Base-by-base conservation (phyloP, 129 eudicot genomes). In the Escallonia rubra region DNA sequence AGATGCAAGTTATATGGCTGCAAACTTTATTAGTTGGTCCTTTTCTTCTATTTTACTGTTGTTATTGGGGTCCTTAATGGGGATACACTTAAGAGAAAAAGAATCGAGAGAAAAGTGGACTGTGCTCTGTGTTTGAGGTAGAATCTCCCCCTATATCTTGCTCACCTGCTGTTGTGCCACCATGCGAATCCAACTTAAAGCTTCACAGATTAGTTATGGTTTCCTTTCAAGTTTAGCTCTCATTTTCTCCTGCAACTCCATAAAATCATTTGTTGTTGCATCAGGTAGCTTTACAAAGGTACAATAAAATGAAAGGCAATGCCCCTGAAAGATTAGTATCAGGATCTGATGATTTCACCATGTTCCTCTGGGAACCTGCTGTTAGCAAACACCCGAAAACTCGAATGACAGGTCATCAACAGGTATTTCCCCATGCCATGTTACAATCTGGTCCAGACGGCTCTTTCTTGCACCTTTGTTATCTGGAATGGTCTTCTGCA, bases 321-420 rank as follows among this genome's bases (percentile, higher is more conserved):
- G 92, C 88, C 49, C 96, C 96, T 34, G 98, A 93, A 71, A 82
- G 98, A 64, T 81, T 93, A 74, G 98, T 93, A 56, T 93, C 98
- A 50, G 96, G 98, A 12, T 86, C 96, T 56, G 98, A 93, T 76
- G 98, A 93, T 70, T 93, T 93, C 66, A 93, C 98, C 81, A 93
- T 93, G 98, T 93, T 89, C 62, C 80, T 93, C 8, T 93, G 98
- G 98, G 98, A 93, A 70, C 98, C 98, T 61, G 74, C 85, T 71
- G 83, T 82, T 56, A 83, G 95, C 80, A 93, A 93, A 73, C 95
- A 89, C 64, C 98, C 91, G 16, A 93, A 89, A 80, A 72, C 95
- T 73, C 90, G 98, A 64, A 89, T 93, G 98, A 89, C 98, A 39
- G 98, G 98, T 68, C 98, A 93, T 80, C 98, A 93, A 61, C 98